Conservation (phyloP, 176 grass and related monocot species). For the Oryza coarctata region DNA sequence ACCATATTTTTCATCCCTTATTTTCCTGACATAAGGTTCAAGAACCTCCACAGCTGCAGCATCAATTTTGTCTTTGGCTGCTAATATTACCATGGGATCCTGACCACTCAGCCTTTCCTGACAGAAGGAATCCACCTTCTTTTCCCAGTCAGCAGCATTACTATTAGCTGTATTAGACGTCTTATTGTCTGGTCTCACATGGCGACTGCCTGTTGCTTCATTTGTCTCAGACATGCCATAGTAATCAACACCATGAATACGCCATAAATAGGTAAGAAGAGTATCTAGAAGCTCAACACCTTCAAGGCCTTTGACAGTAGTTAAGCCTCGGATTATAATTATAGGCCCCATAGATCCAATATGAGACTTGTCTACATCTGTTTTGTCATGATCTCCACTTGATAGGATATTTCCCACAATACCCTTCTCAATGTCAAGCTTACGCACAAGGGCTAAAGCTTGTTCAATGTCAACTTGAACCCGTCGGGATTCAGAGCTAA, state of each 20-base stretch:
- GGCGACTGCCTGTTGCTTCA: constrained; percentile 76
- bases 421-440: constrained; percentile 91
- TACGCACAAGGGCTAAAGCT: constrained; percentile 61
- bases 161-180: constrained; percentile 51
- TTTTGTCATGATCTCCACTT: constrained; percentile 62
- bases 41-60: constrained; percentile 81
- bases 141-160: constrained; percentile 79
- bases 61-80: constrained; percentile 93
- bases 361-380: constrained; percentile 77
- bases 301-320: constrained; percentile 95
- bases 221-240: constrained; percentile 80
- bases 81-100: constrained; percentile 79
- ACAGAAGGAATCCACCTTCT: constrained; percentile 88
- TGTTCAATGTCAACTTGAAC: constrained; percentile 83
- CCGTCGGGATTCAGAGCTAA: constrained; percentile 69
- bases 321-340: constrained; percentile 87
- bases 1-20: constrained; percentile 98
- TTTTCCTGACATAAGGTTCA: constrained; percentile 89
- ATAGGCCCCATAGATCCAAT: constrained; percentile 98
- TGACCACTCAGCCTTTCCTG: constrained; percentile 73
- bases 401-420: constrained; percentile 75
- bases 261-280: constrained; percentile 90
- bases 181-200: constrained; percentile 82
- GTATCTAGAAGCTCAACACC: constrained; percentile 93
- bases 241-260: constrained; percentile 95